Evolutionary conservation across 331 rosid genomes (phyloP).

Genomic region (Cucumis variabilis): DNA sequence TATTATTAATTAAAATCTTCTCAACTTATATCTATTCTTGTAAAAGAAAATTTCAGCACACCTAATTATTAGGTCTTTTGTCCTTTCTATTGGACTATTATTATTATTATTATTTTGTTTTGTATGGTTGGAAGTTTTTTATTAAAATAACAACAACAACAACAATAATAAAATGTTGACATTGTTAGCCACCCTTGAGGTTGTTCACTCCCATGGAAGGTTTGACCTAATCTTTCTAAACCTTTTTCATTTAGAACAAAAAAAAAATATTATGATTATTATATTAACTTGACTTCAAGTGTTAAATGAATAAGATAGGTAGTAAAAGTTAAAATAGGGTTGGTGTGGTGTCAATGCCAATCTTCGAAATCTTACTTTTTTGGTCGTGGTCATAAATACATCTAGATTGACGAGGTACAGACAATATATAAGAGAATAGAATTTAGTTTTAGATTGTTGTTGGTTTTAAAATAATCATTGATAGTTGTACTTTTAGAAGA

Average conservation of each 20-base stretch:
- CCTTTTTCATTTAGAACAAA: not conserved
- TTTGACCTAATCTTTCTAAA: not conserved
- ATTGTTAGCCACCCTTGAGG: not conserved
- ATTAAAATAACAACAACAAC: not conserved
- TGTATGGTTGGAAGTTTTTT: not conserved
- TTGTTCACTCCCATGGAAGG: not conserved
- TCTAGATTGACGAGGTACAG: too few species aligned
- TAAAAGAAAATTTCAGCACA: not conserved
- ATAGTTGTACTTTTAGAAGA: too few species aligned
- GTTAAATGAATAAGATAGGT: not conserved
- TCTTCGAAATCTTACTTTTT: too few species aligned
- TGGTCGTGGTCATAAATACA: too few species aligned
- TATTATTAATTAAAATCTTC: not conserved
- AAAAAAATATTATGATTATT: not conserved
- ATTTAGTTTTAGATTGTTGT: too few species aligned
- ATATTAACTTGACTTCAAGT: not conserved
- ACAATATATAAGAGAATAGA: too few species aligned
- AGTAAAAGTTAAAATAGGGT: too few species aligned
- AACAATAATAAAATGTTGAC: not conserved
- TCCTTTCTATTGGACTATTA: not conserved
- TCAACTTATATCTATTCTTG: not conserved
- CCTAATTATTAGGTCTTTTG: not conserved
- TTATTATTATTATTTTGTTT: not conserved
- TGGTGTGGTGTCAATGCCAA: rapidly evolving
- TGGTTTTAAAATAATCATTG: too few species aligned